Evolutionary conservation across 495 filamentous ascomycete genomes (phyloP).

Genomic region (Tuber aestivum): DNA sequence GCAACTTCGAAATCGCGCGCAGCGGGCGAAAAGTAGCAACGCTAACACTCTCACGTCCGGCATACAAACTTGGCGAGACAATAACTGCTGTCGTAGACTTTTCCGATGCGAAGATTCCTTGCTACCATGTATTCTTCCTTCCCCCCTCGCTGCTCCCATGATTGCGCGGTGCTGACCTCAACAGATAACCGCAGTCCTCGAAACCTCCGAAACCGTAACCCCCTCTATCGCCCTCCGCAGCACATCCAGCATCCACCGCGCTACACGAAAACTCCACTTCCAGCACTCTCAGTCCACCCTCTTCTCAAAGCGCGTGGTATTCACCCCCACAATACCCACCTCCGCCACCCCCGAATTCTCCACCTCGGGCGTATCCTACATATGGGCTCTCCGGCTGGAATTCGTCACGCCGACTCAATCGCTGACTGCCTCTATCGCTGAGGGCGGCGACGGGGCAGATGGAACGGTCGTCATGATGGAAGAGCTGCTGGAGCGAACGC

Average conservation of each 20-base stretch:
- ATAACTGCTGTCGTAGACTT: conserved; percentile 81
- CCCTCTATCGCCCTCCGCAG: conserved; percentile 75
- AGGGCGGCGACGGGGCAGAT: conserved; percentile 44
- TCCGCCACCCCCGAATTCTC: conserved; percentile 79
- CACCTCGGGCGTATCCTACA: conserved; percentile 74
- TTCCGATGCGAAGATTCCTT: conserved; percentile 61
- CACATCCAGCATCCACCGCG: conserved; percentile 72
- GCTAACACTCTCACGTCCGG: conserved; percentile 79
- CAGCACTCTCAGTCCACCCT: conserved; percentile 72
- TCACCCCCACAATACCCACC: conserved; percentile 72
- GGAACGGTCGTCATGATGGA: conserved; percentile 20
- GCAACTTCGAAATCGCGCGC: conserved; percentile 86
- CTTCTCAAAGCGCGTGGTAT: conserved; percentile 69
- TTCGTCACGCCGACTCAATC: conserved; percentile 65
- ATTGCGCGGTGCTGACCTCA: conserved; percentile 2
- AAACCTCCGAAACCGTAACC: conserved; percentile 73
- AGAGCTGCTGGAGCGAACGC: conserved; percentile 48
- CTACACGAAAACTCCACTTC: conserved; percentile 72
- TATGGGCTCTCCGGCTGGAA: conserved; percentile 82
- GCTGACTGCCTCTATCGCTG: conserved; percentile 13
- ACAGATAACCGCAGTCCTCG: conserved; percentile 58
- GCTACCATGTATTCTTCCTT: conserved; percentile 58
- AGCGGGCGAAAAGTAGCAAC: conserved; percentile 79
- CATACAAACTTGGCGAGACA: conserved; percentile 83
- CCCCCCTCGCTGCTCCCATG: background rate